Conservation (phyloP, 2,329 filamentous ascomycete genomes). For the Fusarium mexicanum region DNA sequence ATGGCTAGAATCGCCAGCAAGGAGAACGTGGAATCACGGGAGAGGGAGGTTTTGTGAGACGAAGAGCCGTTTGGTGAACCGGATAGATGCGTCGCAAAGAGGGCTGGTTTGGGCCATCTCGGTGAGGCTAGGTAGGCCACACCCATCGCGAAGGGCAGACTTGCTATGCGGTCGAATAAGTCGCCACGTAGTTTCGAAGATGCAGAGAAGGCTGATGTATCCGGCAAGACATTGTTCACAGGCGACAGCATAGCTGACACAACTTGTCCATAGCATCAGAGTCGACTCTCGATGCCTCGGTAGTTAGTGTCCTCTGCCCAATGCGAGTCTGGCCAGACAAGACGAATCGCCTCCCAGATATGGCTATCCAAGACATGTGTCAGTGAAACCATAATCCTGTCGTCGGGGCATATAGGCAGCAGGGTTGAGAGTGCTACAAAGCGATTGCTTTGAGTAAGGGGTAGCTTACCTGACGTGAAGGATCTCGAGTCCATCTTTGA, state of each 20-base stretch:
- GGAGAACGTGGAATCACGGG: slow-evolving; percentile 39
- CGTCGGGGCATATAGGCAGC: slow-evolving; percentile 30
- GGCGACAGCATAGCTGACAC: not conserved
- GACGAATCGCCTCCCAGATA: slow-evolving; percentile 92
- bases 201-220: slow-evolving; percentile 23
- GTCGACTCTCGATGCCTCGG: slow-evolving; percentile 78
- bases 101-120: slow-evolving; percentile 42
- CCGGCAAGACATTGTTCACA: slow-evolving; percentile 24
- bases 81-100: slow-evolving; percentile 44
- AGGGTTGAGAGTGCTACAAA: slow-evolving; percentile 31
- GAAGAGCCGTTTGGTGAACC: slow-evolving; percentile 28
- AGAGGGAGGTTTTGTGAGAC: slow-evolving; percentile 32
- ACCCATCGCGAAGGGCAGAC: not conserved
- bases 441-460: slow-evolving; percentile 54
- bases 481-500: slow-evolving; percentile 86
- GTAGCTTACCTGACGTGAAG: slow-evolving; percentile 81
- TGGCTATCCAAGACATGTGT: slow-evolving; percentile 64
- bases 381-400: slow-evolving; percentile 41
- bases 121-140: slow-evolving; percentile 4
- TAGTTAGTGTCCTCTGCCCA: slow-evolving; percentile 80
- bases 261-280: slow-evolving; percentile 60
- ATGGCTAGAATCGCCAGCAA: slow-evolving; percentile 11
- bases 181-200: slow-evolving; percentile 35
- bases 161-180: slow-evolving; percentile 8
- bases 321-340: slow-evolving; percentile 89